Evolutionary conservation across 2,329 filamentous ascomycete species (phyloP), one percentile per base, ranked within the genome.

Genomic region (Sclerotinia trifoliorum): DNA sequence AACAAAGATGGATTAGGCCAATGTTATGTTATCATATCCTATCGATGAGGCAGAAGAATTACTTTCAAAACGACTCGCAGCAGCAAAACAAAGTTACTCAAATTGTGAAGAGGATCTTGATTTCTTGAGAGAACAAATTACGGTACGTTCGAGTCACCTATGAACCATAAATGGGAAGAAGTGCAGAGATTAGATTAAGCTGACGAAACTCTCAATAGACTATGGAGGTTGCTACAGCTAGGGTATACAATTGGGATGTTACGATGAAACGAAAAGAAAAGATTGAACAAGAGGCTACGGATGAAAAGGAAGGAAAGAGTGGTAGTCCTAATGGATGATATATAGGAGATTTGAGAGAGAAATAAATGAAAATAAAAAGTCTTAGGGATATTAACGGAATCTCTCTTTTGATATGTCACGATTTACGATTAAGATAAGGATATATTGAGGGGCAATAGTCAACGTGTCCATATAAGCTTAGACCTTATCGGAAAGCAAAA

Each of bases 161-260:
- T 26, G 10, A 52, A 29, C 29, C 49, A 32, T 46, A 17, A 35
- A 19, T n/a, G n/a, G 26, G 26, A 13, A 26, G 26, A 21, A 21
- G 42, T 10, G 10, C 7, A 56, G 19, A 13, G 46, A 52, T 46
- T 42, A 35, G 65, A 63, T 48, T 48, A 48, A 68, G n/a, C 51
- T 57, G 61, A 65, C 68, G 35, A n/a, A 61, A 73, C 66, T 17
- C 42, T 35, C 15, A 66, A 70, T 63, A 75, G 72, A 73, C 67
- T n/a, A 90, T 99, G 83, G 95, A 99, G 80, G 95, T 99, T 46
- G 95, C 95, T 5, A 93, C 94, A 52, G 95, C 95, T 29, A 86
- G 95, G 72, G 94, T 99, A n/a, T 98, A 99, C 80, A 99, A 99
- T 80, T 98, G 95, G 94, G 95, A 99, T 77, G 93, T 99, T 5